Conservation (phyloP, 208 protist species). For the Leishmania braziliensis region DNA sequence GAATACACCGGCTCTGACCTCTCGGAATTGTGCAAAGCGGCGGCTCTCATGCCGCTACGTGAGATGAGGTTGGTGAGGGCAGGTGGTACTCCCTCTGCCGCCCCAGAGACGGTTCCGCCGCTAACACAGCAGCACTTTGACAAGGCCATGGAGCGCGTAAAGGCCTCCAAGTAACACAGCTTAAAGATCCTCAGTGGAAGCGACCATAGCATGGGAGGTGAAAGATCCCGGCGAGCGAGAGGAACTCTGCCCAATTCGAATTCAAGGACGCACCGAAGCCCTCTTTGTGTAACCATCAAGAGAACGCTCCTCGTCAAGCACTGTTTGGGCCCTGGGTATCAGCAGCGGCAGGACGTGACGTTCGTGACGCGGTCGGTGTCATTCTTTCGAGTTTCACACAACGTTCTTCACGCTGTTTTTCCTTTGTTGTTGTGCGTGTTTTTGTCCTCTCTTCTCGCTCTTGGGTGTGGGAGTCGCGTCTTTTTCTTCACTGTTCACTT, state of each 20-base stretch:
- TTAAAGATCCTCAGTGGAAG: not conserved
- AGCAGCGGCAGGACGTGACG: not conserved
- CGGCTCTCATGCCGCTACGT: conserved; percentile 69
- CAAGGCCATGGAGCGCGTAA: conserved; percentile 70
- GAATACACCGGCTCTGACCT: conserved; percentile 94
- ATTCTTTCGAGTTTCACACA: not conserved
- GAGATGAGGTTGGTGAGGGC: conserved; percentile 46
- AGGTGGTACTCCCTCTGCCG: not conserved
- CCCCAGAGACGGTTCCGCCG: conserved; percentile 39
- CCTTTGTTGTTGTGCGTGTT: not conserved
- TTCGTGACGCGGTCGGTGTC: not conserved
- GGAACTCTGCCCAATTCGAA: not conserved
- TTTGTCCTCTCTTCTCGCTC: not conserved
- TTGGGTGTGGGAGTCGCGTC: not conserved
- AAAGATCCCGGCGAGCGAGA: not conserved
- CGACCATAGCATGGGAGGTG: not conserved
- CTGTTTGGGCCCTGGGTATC: not conserved
- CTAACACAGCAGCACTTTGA: conserved; percentile 75
- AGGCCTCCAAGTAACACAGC: conserved; percentile 46
- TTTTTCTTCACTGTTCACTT: not conserved
- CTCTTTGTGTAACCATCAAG: not conserved
- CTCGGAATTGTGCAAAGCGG: conserved; percentile 92
- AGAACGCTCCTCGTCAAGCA: not conserved
- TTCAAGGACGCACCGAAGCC: not conserved
- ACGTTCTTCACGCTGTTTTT: not conserved